Evolutionary conservation across 129 eudicot species (phyloP), one percentile per base, ranked within the genome.

Genomic region (Chrysanthemum seticuspe): DNA sequence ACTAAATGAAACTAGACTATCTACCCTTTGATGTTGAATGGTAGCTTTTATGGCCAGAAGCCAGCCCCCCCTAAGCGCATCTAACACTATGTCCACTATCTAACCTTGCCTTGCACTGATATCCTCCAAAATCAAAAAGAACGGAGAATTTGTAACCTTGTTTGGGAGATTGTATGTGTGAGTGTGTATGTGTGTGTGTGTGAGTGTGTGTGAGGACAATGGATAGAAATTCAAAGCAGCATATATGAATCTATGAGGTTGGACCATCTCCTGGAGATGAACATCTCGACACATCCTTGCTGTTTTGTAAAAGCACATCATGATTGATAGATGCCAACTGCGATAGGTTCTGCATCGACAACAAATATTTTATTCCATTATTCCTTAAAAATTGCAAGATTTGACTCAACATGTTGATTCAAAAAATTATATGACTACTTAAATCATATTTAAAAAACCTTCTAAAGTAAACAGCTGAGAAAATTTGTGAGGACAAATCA

Each of bases 261-360:
- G 81, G 62, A 63, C 62, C 82, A 63, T 72, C 80, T 47, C 73
- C 74, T 13, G 96, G 92, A 65, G 92, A 81, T 25, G 92, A 83
- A 54, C 85, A 68, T 76, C 85, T 81, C 13, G 87, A 81, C 29
- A 85, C 55, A 18, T 86, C 92, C 78, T 80, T 88, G 78, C 82
- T 90, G 66, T 79, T 88, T 66, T 88, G 96, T 79, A 86, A 27
- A 65, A 91, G 87, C 34, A 91, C 92, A 53, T 91, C 96, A 52
- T 84, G 97, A 70, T 91, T 91, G 66, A 88, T 88, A 6, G 96
- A 86, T 54, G 97, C 96, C 76, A 91, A 78, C 76, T 91, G 97
- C 0, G 97, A 91, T 76, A 91, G 78, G 83, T 91, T 91, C 97
- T 91, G 97, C 87, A 54, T 52, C 2, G 6, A 66, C 49, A 51